Evolutionary conservation across 2,329 filamentous ascomycete species (phyloP).

Genomic region (Pseudogymnoascus sp.): DNA sequence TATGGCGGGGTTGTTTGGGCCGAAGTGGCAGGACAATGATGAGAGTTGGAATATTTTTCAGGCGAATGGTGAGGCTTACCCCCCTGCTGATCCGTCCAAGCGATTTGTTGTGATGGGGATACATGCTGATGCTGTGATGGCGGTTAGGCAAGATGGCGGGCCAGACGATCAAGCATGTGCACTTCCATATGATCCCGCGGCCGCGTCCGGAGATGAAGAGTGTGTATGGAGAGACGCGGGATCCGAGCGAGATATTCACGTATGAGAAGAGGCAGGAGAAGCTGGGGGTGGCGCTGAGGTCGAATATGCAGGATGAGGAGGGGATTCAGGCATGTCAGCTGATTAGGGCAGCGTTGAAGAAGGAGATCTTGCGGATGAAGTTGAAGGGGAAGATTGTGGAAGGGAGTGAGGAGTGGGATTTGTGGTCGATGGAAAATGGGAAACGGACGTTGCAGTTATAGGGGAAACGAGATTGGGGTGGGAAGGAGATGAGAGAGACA

Average conservation of each 20-base stretch:
- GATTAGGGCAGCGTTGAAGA: slow-evolving; percentile 1
- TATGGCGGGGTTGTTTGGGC: slow-evolving; percentile 62
- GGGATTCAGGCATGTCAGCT: background rate
- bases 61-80: slow-evolving; percentile 59
- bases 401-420: background rate
- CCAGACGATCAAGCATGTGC: slow-evolving; percentile 86
- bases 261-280: background rate
- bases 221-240: background rate
- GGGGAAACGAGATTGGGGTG: background rate
- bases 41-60: slow-evolving; percentile 77
- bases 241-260: background rate
- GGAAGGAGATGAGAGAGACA: background rate
- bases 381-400: slow-evolving; percentile 3
- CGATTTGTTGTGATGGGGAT: background rate
- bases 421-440: background rate
- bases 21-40: slow-evolving; percentile 10
- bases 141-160: slow-evolving; percentile 62
- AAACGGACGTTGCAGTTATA: background rate
- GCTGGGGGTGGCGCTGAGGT: background rate
- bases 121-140: background rate
- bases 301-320: background rate
- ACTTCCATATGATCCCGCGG: slow-evolving; percentile 84
- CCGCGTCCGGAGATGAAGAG: background rate
- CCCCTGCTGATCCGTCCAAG: background rate
- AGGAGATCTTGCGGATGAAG: slow-evolving; percentile 2